Conservation (phyloP, 371 early-diverging fungal genomes). For the Fennellomyces sp. region DNA sequence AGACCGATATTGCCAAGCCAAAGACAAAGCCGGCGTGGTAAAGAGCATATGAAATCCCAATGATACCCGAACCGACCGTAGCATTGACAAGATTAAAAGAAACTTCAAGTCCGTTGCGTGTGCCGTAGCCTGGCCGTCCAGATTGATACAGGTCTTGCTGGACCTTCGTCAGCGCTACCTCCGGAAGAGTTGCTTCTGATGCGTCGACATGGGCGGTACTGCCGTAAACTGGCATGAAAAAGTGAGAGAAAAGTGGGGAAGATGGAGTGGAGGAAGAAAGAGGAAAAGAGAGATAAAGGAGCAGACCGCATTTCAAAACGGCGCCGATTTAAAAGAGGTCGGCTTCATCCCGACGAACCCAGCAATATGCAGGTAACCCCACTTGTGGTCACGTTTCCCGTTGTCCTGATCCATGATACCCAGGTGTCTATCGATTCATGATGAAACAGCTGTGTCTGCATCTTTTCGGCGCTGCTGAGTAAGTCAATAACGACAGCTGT, state of each 20-base stretch:
- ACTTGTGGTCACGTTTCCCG: no score
- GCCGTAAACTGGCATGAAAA: constrained; percentile 10
- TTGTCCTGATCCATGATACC: no score
- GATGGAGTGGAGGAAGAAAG: background rate
- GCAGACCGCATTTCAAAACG: no score
- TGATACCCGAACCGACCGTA: constrained; percentile 55
- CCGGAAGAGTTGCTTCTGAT: background rate
- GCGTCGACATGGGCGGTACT: background rate
- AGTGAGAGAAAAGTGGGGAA: constrained; percentile 1
- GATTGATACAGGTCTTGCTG: constrained; percentile 24
- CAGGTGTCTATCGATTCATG: no score
- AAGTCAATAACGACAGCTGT: background rate
- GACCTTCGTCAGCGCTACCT: background rate
- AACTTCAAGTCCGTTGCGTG: constrained; percentile 20
- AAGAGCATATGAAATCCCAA: constrained; percentile 50
- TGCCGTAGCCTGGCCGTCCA: constrained; percentile 30
- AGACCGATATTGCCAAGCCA: constrained; percentile 39
- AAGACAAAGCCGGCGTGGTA: constrained; percentile 49
- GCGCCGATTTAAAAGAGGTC: background rate
- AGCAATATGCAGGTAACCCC: background rate
- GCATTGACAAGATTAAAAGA: constrained; percentile 52
- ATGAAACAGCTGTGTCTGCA: background rate
- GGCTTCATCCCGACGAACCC: background rate
- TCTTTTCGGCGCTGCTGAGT: background rate
- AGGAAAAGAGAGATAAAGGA: background rate